Conservation (phyloP, 2,329 filamentous ascomycete genomes). For the Aspergillus tamarii region DNA sequence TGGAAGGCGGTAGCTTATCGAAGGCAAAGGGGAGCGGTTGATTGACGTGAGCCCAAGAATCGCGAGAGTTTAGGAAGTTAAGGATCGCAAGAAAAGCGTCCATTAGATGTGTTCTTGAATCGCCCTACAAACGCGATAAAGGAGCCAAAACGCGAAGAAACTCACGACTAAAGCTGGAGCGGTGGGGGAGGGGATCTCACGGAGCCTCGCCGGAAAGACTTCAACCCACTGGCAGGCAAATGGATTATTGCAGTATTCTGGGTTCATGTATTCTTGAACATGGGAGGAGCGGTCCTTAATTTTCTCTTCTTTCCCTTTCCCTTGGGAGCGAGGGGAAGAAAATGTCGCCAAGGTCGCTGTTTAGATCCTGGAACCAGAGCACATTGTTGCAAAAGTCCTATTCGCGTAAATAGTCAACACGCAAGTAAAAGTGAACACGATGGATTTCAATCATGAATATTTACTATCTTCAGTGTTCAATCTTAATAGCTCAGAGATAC, state of each 20-base stretch:
- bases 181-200: conserved; percentile 2
- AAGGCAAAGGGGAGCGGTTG: not conserved
- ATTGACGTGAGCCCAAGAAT: not conserved
- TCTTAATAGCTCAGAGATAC: not conserved
- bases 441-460: not conserved
- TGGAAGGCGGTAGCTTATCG: not conserved
- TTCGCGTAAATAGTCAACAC: not conserved
- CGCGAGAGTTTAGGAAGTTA: not conserved
- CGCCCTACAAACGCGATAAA: conserved; percentile 9
- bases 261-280: not conserved
- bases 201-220: not conserved
- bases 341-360: not conserved
- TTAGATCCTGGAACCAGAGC: not conserved
- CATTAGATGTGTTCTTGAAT: not conserved
- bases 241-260: not conserved
- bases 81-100: not conserved
- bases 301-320: not conserved
- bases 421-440: not conserved
- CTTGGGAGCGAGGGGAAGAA: not conserved
- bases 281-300: not conserved
- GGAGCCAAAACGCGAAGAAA: conserved; percentile 9
- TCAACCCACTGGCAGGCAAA: not conserved
- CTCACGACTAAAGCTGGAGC: not conserved
- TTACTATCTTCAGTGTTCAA: not conserved
- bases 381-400: not conserved